Evolutionary conservation across 164 flowering plant genomes (phyloP), one percentile per base, ranked within the genome.

Genomic region (Buxus sempervirens): DNA sequence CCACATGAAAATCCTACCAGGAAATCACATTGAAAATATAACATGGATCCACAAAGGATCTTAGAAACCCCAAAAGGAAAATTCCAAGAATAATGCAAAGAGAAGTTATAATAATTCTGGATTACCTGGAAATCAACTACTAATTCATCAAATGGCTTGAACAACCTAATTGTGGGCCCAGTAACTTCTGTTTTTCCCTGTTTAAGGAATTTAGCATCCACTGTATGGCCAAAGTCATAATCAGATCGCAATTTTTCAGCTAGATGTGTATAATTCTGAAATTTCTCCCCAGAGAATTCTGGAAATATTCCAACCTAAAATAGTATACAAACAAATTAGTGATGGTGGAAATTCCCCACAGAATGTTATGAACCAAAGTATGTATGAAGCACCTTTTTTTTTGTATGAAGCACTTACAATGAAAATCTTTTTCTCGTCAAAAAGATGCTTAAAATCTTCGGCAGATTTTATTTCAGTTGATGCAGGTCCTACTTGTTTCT

Each of bases 91-190:
- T 22, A 8, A 57, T 26, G 9, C 51, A 45, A 15, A 21, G 26
- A 9, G 27, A 57, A 62, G 9, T n/a, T 41, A 38, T 42, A 36
- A 53, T 70, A n/a, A 42, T 22, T 53, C 58, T 9, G 24, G n/a
- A 64, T 21, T 80, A 94, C 98, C 97, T 89, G 70, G 58, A 65
- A 85, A 80, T 94, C 98, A 60, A 88, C 92, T 70, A 83, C 76
- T 41, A 84, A 88, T 73, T 94, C 98, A 83, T 94, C 98, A 81
- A 91, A 94, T 62, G 97, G 97, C 82, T 94, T 94, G 70, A 92
- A 82, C 69, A 94, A 70, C 77, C 98, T 84, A 72, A 94, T 75
- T 1, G 75, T 51, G 25, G 98, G 94, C 8, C 82, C 86, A 25
- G 79, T 58, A 14, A 89, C 85, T 13, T 95, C 82, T 63, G 88